Conservation (phyloP, 441 rosid species). For the Macaranga tanarius region DNA sequence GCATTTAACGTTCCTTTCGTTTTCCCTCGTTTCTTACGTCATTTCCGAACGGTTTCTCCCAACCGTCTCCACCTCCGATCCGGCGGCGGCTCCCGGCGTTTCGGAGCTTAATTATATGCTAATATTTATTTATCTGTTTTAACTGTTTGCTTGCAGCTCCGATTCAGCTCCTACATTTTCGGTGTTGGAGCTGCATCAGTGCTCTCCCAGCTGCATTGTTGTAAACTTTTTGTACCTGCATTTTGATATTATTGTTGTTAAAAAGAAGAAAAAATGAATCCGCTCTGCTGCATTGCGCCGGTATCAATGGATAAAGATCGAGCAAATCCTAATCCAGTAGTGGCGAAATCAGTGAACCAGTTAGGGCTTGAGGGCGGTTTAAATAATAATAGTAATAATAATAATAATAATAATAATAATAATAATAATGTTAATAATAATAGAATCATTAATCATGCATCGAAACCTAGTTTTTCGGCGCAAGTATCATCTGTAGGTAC, state of each 20-base stretch:
- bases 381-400: constrained; percentile 18
- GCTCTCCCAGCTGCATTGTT: too few species aligned
- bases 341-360: constrained; percentile 47
- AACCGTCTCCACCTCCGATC: neutral
- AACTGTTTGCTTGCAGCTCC: constrained; percentile 21
- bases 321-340: constrained; percentile 57
- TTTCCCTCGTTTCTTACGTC: constrained; percentile 25
- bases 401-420: constrained; percentile 26
- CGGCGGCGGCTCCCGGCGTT: too few species aligned
- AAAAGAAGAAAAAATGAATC: constrained; percentile 46
- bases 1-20: neutral
- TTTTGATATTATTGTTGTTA: neutral
- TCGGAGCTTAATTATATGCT: too few species aligned
- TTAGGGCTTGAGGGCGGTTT: constrained; percentile 27
- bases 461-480: constrained; percentile 56
- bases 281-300: constrained; percentile 99
- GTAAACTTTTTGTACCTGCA: neutral
- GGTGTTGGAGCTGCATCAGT: constrained; percentile 8
- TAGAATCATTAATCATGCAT: constrained; percentile 33
- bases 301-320: constrained; percentile 89
- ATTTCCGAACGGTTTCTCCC: constrained; percentile 29
- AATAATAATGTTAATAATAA: constrained; percentile 17
- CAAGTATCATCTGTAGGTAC: constrained; percentile 63
- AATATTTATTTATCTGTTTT: too few species aligned
- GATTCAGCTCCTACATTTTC: constrained; percentile 36